Evolutionary conservation across 169 alveolate species (phyloP).

Genomic region (Plasmodium fragile): DNA sequence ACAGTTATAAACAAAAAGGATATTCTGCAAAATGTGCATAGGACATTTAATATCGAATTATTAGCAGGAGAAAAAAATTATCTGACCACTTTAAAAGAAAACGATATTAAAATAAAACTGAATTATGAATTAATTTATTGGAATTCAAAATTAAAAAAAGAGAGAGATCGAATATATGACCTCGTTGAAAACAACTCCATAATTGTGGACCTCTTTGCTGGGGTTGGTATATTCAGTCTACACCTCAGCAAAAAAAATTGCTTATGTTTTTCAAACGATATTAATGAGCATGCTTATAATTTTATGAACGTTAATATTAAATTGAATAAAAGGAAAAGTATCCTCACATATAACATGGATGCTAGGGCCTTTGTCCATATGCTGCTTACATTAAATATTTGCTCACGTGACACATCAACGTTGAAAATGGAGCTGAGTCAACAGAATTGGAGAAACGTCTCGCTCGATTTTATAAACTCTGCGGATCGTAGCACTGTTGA

Average conservation of each 20-base stretch:
- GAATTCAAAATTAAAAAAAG: conserved; percentile 89
- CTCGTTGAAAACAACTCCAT: conserved; percentile 31
- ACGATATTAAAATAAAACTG: conserved; percentile 80
- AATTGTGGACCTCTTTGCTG: conserved; percentile 91
- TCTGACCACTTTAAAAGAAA: conserved; percentile 86
- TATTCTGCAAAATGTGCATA: conserved; percentile 85
- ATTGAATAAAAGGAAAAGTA: conserved; percentile 84
- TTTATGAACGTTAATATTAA: conserved; percentile 87
- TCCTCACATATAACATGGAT: conserved; percentile 85
- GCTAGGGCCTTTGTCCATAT: conserved; percentile 85
- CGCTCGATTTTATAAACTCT: conserved; percentile 8
- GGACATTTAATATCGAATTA: conserved; percentile 92
- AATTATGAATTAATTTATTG: conserved; percentile 87
- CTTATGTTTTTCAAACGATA: conserved; percentile 91
- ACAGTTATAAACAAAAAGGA: conserved; percentile 91
- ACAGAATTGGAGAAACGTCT: conserved; percentile 33
- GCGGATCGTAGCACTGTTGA: not conserved
- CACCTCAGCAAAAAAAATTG: conserved; percentile 90
- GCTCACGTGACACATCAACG: not conserved
- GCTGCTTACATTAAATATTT: conserved; percentile 18
- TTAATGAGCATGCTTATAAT: conserved; percentile 86
- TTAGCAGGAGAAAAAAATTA: conserved; percentile 90
- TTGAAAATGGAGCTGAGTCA: conserved; percentile 18
- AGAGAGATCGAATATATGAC: conserved; percentile 74
- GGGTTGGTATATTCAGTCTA: conserved; percentile 92